These are phyloP conservation scores for Fusarium penzigii DNA, from an alignment of 2,329 filamentous ascomycete species.

Conservation along the genomic window DNA sequence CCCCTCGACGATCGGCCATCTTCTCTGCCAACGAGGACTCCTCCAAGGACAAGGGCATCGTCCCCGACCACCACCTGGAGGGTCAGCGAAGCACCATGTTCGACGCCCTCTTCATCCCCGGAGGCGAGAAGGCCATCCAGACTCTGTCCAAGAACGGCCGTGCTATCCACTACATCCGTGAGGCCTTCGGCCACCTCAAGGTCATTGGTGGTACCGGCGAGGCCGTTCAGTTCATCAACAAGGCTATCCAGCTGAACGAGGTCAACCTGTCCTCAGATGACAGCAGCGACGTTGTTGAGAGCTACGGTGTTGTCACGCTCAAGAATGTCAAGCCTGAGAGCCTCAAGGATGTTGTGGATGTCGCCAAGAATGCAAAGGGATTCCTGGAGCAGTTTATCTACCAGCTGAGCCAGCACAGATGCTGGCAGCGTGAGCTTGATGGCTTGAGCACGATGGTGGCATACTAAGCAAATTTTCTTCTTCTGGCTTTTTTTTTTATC, in stretches of 20 bases:
- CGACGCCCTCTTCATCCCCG: slow-evolving; percentile 76
- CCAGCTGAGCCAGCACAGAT: slow-evolving; percentile 70
- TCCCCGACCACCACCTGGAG: slow-evolving; percentile 77
- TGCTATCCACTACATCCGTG: slow-evolving; percentile 74
- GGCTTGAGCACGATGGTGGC: slow-evolving; percentile 68
- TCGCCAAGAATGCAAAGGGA: slow-evolving; percentile 66
- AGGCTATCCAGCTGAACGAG: slow-evolving; percentile 45
- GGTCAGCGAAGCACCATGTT: slow-evolving; percentile 81
- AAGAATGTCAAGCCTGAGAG: slow-evolving; percentile 52
- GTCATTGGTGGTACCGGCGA: slow-evolving; percentile 75
- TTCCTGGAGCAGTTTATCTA: slow-evolving; percentile 73
- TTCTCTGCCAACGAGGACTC: slow-evolving; percentile 60
- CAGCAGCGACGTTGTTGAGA: slow-evolving; percentile 55
- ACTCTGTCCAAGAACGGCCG: slow-evolving; percentile 70
- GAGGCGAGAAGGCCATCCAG: slow-evolving; percentile 63
- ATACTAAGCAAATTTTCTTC: slow-evolving; percentile 50
- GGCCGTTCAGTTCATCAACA: slow-evolving; percentile 62
- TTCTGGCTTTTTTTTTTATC: too few species aligned
- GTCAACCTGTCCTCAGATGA: slow-evolving; percentile 41
- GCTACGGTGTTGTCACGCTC: slow-evolving; percentile 77
- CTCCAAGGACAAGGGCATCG: slow-evolving; percentile 52
- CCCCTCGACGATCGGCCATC: slow-evolving; percentile 65
- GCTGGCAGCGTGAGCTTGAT: slow-evolving; percentile 72
- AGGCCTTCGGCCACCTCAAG: slow-evolving; percentile 82
- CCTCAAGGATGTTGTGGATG: slow-evolving; percentile 61